Base-by-base conservation (phyloP, 495 filamentous ascomycete genomes). In the Cryomyces antarcticus region DNA sequence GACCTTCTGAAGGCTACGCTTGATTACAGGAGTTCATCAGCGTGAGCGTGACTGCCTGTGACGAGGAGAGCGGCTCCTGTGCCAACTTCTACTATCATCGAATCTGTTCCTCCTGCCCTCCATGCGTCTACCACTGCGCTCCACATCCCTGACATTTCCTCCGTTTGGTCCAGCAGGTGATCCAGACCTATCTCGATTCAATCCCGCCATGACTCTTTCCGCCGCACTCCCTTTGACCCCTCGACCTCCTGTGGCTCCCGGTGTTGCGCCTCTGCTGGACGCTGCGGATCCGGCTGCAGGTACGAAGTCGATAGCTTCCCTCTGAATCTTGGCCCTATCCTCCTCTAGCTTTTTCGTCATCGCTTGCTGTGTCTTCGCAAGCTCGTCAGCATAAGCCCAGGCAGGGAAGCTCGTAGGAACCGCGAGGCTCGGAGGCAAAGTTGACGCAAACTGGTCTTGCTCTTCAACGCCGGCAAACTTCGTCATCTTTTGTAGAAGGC, bases 281-380 rank as follows among this genome's bases (percentile, higher is more conserved):
- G 9, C 33, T 13, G 33, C 33, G 12, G 33, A 36, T 36, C 9
- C 33, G 9, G 33, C 12, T 28, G 72, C 69, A 31, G 73, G 48
- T 17, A 93, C 81, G 62, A 96, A 96, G 9, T 88, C 77, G n/a
- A 94, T 64, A 5, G 65, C 62, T 9, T 71, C 68, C 58, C 79
- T 69, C 48, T 77, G 76, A 6, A 57, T 62, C 29, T 47, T 49
- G 6, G 50, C 44, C 49, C 66, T 71, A 28, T 71, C 67, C 45
- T 71, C 66, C 52, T 82, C 77, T 46, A 63, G 62, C 52, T 69
- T 70, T 53, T 71, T 73, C 27, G 61, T 60, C 17, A 71, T 59
- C 35, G 69, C 64, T 42, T 76, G 70, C 56, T 89, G 82, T 42
- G 61, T 66, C 52, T 65, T 77, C 30, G 68, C 62, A 46, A 97